phyloP scores from a whole-genome alignment of 1,284 basidiomycete species.

The Moesziomyces sp. region DNA sequence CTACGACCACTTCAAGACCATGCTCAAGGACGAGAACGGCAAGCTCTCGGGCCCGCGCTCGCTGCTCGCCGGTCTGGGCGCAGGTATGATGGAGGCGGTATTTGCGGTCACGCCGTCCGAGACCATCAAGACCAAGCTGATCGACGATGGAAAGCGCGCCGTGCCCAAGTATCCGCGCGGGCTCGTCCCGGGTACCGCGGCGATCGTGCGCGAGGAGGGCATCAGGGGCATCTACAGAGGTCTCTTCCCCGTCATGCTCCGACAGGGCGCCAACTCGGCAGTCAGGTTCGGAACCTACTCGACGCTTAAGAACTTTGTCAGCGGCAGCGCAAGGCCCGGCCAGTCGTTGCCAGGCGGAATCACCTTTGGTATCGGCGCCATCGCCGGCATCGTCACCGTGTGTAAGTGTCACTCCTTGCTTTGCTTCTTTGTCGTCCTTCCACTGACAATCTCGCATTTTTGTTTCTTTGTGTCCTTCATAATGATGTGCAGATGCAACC shows the following conservation, averaged over 20 bases:
- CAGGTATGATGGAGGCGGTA: constrained; percentile 92
- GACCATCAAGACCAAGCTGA: constrained; percentile 99
- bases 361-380: constrained; percentile 92
- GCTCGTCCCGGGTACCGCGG: constrained; percentile 83
- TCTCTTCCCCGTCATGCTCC: constrained; percentile 93
- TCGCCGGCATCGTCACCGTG: constrained; percentile 93
- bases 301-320: constrained; percentile 84
- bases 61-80: constrained; percentile 83
- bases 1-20: constrained; percentile 90
- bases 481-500: constrained; percentile 44
- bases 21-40: constrained; percentile 76
- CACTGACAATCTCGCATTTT: not conserved
- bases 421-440: not conserved
- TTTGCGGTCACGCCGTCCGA: constrained; percentile 97
- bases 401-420: constrained; percentile 70
- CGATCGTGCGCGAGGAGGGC: constrained; percentile 87
- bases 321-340: constrained; percentile 83
- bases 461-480: not conserved
- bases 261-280: constrained; percentile 96
- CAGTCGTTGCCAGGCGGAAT: constrained; percentile 85
- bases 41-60: constrained; percentile 43
- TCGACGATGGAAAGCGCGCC: constrained; percentile 88
- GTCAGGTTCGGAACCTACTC: constrained; percentile 96
- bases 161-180: constrained; percentile 83
- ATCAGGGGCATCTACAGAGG: constrained; percentile 84